These are phyloP conservation scores for Nemania sp. DNA, from an alignment of 2,329 filamentous ascomycete genomes.

Conservation along the genomic window DNA sequence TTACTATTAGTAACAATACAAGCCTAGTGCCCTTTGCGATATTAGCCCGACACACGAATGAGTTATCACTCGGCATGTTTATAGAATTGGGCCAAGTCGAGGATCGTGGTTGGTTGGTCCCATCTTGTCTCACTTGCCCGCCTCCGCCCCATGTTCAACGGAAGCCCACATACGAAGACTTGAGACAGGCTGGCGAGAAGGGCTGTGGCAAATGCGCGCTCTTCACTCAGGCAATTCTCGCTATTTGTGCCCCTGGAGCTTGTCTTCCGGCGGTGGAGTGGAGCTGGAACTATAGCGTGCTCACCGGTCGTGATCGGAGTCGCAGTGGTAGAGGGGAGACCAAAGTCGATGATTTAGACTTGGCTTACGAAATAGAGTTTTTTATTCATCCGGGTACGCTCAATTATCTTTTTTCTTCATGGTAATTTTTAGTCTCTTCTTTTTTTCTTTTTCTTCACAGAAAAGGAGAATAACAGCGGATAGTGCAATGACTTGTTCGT, in stretches of 20 bases:
- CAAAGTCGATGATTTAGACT: not conserved
- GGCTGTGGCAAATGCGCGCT: constrained; percentile 8
- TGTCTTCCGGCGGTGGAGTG: constrained; percentile 11
- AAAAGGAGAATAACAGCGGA: too few species aligned
- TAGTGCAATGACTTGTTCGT: too few species aligned
- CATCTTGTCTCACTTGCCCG: too few species aligned
- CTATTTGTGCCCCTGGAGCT: constrained; percentile 4
- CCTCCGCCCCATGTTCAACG: constrained; percentile 2
- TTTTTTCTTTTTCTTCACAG: too few species aligned
- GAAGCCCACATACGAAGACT: constrained; percentile 9
- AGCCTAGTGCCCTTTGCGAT: too few species aligned
- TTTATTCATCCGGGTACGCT: constrained; percentile 15
- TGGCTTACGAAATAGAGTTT: constrained; percentile 13
- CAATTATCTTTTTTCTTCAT: not conserved
- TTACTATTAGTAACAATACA: too few species aligned
- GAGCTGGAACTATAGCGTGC: constrained; percentile 10
- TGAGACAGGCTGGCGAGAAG: not conserved
- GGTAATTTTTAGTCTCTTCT: too few species aligned
- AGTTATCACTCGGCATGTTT: constrained; percentile 1
- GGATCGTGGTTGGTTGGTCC: constrained; percentile 11
- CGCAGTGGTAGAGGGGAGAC: not conserved
- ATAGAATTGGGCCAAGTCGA: constrained; percentile 6
- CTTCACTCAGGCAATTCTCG: not conserved
- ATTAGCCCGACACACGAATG: too few species aligned
- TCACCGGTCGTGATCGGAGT: not conserved